These are phyloP conservation scores for Megacollybia marginata DNA, from an alignment of 768 basidiomycete species.

Conservation along the genomic window DNA sequence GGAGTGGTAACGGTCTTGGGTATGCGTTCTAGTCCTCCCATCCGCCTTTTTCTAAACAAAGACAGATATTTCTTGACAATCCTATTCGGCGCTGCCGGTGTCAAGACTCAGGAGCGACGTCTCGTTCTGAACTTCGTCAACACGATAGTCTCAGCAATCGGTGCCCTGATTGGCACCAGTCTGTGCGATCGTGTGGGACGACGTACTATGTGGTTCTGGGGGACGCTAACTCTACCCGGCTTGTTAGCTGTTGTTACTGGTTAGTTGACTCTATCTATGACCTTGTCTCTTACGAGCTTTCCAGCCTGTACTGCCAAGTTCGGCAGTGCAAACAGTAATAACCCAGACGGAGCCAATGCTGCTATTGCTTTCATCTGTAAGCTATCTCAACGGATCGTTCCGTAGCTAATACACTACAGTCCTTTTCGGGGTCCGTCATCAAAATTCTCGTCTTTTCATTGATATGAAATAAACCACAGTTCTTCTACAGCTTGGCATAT, in stretches of 20 bases:
- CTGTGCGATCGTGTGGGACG: conserved; percentile 35
- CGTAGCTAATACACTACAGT: conserved; percentile 23
- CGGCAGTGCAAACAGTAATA: conserved; percentile 23
- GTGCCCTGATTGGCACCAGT: conserved; percentile 33
- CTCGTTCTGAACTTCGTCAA: conserved; percentile 36
- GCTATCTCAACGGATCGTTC: conserved; percentile 6
- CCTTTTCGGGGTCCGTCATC: conserved; percentile 30
- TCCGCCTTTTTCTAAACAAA: background rate
- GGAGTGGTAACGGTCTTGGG: conserved; percentile 34
- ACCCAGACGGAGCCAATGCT: conserved; percentile 31
- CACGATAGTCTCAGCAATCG: conserved; percentile 31
- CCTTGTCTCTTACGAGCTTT: background rate
- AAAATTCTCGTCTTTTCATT: too few species aligned
- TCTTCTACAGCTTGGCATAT: conserved; percentile 47
- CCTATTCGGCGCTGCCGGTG: conserved; percentile 31
- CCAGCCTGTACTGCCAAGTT: conserved; percentile 34
- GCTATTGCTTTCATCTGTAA: conserved; percentile 40
- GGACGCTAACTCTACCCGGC: conserved; percentile 30
- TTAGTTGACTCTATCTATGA: conserved; percentile 3
- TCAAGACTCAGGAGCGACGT: conserved; percentile 28
- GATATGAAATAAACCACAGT: conserved; percentile 4
- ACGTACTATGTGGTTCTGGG: conserved; percentile 41
- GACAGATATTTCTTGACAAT: conserved; percentile 36
- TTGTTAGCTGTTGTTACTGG: conserved; percentile 35
- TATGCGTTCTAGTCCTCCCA: conserved; percentile 12